phyloP scores from a whole-genome alignment of 1,139 yeast species.

The Geotrichum aggregatum region DNA sequence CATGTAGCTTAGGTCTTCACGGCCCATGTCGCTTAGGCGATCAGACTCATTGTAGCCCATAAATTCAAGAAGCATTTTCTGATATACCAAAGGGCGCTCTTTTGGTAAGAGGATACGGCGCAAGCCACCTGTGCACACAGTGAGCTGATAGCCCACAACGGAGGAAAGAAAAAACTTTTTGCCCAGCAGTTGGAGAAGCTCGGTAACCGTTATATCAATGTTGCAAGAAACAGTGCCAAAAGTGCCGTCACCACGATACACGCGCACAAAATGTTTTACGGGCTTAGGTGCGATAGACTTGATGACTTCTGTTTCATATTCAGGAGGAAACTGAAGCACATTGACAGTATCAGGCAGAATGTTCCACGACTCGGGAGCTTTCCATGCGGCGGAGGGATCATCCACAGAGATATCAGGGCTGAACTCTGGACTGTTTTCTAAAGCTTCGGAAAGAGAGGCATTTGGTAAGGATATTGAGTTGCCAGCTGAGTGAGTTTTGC shows the following conservation, averaged over 20 bases:
- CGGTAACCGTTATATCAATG: constrained; percentile 70
- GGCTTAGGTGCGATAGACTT: constrained; percentile 5
- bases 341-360: constrained; percentile 17
- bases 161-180: constrained; percentile 73
- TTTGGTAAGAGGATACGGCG: constrained; percentile 68
- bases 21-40: constrained; percentile 70
- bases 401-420: constrained; percentile 16
- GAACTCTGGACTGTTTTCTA: not conserved
- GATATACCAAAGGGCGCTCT: constrained; percentile 76
- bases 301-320: constrained; percentile 7
- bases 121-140: constrained; percentile 74
- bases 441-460: not conserved
- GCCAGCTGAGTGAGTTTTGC: constrained; percentile 10
- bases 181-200: constrained; percentile 62
- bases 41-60: constrained; percentile 81
- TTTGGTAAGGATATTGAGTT: constrained; percentile 9
- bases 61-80: constrained; percentile 63
- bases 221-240: constrained; percentile 77
- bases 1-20: constrained; percentile 81
- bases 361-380: constrained; percentile 22
- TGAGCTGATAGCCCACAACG: constrained; percentile 67
- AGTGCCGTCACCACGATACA: constrained; percentile 75
- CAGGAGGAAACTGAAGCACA: constrained; percentile 10
- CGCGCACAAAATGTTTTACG: constrained; percentile 52
- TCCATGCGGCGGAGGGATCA: constrained; percentile 17